Percentiles rank a stretch among this genome's conserved stretches.
These are phyloP conservation scores for Tulasnella sp. DNA, from an alignment of 768 basidiomycete genomes.

Conservation along the genomic window DNA sequence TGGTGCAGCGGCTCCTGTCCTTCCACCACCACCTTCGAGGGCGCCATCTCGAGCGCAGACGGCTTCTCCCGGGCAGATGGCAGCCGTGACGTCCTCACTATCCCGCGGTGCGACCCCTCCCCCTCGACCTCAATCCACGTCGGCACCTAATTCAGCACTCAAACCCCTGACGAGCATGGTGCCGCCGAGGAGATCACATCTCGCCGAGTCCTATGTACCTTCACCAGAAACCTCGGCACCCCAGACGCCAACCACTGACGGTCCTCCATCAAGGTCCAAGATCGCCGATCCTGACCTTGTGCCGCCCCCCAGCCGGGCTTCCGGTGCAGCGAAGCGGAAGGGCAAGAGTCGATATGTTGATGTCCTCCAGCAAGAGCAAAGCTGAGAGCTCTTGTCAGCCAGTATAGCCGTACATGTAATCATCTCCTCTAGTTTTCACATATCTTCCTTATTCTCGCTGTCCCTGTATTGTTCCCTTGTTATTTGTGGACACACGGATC, in stretches of 20 bases:
- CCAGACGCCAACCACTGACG: neutral
- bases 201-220: constrained; percentile 9
- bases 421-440: neutral
- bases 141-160: neutral
- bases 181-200: constrained; percentile 1
- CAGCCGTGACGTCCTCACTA: neutral
- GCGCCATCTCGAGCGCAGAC: constrained; percentile 80
- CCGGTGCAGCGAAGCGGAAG: constrained; percentile 4
- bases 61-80: constrained; percentile 51
- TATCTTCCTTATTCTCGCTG: neutral
- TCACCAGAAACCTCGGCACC: neutral
- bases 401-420: too few relatives aligned
- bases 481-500: neutral
- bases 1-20: constrained; percentile 37
- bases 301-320: neutral
- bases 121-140: constrained; percentile 3
- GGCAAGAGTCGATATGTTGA: constrained; percentile 11
- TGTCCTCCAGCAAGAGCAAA: constrained; percentile 9
- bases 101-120: constrained; percentile 10
- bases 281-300: constrained; percentile 7
- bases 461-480: neutral
- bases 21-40: constrained; percentile 70
- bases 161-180: neutral
- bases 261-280: neutral
- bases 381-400: neutral